Evolutionary conservation across 1,284 basidiomycete genomes (phyloP).

Genomic region (Heterobasidion annosum): DNA sequence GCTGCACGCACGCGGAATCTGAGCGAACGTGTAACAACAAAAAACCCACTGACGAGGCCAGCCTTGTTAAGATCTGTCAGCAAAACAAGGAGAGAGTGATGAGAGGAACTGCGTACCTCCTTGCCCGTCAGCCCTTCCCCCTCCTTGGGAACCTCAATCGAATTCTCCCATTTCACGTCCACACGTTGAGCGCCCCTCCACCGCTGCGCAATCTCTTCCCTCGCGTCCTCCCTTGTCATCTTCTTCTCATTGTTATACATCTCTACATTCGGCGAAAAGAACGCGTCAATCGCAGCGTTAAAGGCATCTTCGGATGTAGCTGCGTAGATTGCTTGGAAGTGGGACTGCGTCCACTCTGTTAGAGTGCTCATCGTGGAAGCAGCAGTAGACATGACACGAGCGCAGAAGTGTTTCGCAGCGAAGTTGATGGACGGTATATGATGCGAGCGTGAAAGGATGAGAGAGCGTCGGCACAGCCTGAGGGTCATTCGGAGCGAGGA

Average conservation of each 20-base stretch:
- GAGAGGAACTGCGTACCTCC: background rate
- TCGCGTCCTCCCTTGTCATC: background rate
- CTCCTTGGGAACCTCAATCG: background rate
- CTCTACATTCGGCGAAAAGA: background rate
- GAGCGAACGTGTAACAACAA: constrained; percentile 1
- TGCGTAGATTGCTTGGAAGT: background rate
- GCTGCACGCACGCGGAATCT: constrained; percentile 3
- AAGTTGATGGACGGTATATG: too few relatives aligned
- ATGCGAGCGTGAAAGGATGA: too few relatives aligned
- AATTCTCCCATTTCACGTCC: background rate
- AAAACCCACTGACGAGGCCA: constrained; percentile 1
- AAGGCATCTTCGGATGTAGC: background rate
- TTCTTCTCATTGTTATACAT: background rate
- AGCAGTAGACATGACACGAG: too few relatives aligned
- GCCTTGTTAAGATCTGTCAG: background rate
- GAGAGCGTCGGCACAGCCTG: too few relatives aligned
- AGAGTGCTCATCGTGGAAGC: background rate
- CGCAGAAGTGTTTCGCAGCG: too few relatives aligned
- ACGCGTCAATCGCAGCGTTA: background rate
- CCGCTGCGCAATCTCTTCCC: background rate
- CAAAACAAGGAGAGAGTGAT: background rate
- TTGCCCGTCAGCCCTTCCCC: background rate
- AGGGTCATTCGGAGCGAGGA: too few relatives aligned
- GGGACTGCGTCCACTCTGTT: constrained; percentile 1
- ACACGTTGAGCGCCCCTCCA: background rate